A percentile compares a stretch with the other conserved stretches of the same genome.
phyloP scores from a whole-genome alignment of 2,329 filamentous ascomycete species.

The Cordyceps cicadae region DNA sequence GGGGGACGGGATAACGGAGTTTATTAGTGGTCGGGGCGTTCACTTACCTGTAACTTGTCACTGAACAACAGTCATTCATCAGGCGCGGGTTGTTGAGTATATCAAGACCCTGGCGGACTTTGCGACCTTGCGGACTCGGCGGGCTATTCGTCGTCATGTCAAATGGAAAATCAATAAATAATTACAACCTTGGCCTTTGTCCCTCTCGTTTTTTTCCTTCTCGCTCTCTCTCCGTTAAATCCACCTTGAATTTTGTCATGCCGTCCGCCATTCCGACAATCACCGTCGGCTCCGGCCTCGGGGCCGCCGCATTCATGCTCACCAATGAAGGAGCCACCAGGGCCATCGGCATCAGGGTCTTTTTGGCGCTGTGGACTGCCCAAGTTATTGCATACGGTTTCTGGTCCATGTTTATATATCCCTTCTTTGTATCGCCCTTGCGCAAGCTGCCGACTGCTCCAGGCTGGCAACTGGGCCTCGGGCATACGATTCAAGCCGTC shows the following conservation, averaged over 20 bases:
- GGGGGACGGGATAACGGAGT: too few relatives aligned
- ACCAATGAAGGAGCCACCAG: background rate
- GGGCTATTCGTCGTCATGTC: background rate
- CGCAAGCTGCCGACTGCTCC: background rate
- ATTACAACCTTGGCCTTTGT: background rate
- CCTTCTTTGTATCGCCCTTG: background rate
- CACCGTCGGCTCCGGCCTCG: background rate
- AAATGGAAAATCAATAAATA: background rate
- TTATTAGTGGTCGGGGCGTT: background rate
- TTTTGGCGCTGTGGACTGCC: background rate
- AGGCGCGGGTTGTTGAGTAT: background rate
- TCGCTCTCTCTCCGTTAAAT: background rate
- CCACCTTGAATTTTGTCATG: background rate
- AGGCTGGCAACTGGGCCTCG: background rate
- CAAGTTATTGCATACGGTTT: background rate
- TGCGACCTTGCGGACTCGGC: too few relatives aligned
- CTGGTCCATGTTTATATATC: conserved; percentile 3
- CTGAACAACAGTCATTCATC: background rate
- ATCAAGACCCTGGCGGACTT: background rate
- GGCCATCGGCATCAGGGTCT: background rate
- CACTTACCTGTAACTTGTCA: background rate
- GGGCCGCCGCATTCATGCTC: background rate
- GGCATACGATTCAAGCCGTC: background rate
- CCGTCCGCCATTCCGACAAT: background rate
- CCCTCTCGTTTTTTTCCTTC: background rate